Conservation (phyloP, 1,284 basidiomycete genomes). For the Uromyces viciae-fabae region DNA sequence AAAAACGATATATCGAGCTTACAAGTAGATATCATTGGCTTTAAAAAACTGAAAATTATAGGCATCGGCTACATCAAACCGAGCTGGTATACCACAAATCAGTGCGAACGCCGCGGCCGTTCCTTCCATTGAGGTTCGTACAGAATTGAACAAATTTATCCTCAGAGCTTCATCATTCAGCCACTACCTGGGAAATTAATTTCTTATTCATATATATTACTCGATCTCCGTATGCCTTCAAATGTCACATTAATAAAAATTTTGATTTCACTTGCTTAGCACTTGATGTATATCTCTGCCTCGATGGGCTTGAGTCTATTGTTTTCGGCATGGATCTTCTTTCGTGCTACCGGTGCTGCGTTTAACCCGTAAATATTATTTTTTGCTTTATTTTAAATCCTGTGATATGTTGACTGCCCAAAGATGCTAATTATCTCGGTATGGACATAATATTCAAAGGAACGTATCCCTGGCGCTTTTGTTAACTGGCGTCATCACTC, state of each 20-base stretch:
- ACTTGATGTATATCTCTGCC: conserved; percentile 62
- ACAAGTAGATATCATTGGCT: neutral
- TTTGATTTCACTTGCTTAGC: conserved; percentile 2
- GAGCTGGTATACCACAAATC: too few species aligned
- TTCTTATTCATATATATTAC: too few species aligned
- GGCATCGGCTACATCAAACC: too few species aligned
- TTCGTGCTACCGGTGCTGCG: conserved; percentile 65
- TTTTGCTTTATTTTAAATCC: conserved; percentile 62
- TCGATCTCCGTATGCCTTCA: too few species aligned
- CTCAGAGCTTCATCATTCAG: too few species aligned
- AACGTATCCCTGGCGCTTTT: conserved; percentile 46
- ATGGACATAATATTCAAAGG: neutral
- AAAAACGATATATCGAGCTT: neutral
- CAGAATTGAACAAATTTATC: too few species aligned
- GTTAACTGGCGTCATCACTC: conserved; percentile 45
- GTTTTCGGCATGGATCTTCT: conserved; percentile 70
- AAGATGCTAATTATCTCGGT: neutral
- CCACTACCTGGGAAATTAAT: too few species aligned
- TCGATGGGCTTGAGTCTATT: conserved; percentile 67
- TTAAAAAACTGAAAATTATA: neutral
- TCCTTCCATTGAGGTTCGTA: neutral
- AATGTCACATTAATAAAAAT: neutral
- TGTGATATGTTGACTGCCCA: neutral
- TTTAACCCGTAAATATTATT: conserved; percentile 55
- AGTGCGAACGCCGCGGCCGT: too few species aligned